Base-by-base conservation (phyloP, 768 basidiomycete species). In the Pholiota conissans region DNA sequence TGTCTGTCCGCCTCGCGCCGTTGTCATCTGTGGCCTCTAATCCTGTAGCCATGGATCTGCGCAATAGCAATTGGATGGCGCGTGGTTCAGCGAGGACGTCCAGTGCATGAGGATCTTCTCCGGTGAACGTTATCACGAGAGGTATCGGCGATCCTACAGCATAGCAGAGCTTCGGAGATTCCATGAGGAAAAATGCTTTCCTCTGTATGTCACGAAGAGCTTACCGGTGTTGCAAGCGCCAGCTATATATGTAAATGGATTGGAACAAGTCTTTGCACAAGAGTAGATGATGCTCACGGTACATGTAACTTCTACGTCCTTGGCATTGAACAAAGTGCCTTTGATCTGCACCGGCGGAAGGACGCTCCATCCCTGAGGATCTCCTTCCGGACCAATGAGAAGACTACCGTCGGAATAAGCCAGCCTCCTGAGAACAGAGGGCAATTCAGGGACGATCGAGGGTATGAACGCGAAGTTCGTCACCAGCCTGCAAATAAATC, bases 121-220 rank as follows among this genome's bases (percentile, higher is more conserved):
- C 72, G 22, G 63, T 71, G 29, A 86, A 61, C 3, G 79, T 80
- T n/a, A 85, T 56, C 39, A 71, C 66, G 7, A 87, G 66, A 8
- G 84, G 84, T 4, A 86, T 74, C 0, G 78, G 75, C 7, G 80
- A 78, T 6, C 81, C 82, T n/a, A 78, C 65, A 11, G 82, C 75
- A 65, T 77, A 85, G 4, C 72, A 75, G 11, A 83, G 71, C 84
- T 85, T 22, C 13, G 2, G 14, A 32, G 8, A 18, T 3, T n/a
- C 20, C 22, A 32, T 14, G 20, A 50, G 8, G n/a, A n/a, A n/a
- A n/a, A n/a, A 14, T 32, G 18, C 9, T 18, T 35, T 30, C n/a
- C 22, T 55, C 6, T 14, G 13, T 53, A 32, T 47, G 30, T 60
- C 72, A 63, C 8, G 10, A 35, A 13, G 11, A 22, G 55, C 64